phyloP scores from a whole-genome alignment of 2,329 filamentous ascomycete genomes.

The Colletotrichum endophyticum region DNA sequence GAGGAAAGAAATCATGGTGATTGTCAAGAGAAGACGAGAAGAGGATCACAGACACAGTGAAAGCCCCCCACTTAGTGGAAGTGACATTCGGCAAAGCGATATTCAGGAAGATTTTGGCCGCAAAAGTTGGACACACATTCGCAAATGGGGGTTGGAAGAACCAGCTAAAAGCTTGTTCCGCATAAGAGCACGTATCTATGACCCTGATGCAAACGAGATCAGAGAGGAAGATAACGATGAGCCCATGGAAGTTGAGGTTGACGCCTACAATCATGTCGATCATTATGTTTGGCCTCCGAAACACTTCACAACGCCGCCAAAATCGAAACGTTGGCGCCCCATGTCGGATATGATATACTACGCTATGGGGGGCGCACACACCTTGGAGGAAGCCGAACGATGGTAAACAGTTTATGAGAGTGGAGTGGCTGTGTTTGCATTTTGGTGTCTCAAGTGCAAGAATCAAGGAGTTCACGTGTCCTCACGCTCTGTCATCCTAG shows the following conservation, averaged over 20 bases:
- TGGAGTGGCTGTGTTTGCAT: background rate
- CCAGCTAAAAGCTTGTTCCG: background rate
- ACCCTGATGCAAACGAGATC: background rate
- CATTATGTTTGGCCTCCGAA: background rate
- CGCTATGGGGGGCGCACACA: background rate
- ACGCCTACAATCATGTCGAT: background rate
- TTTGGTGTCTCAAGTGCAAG: background rate
- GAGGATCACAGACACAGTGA: background rate
- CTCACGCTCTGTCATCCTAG: background rate
- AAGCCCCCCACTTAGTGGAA: background rate
- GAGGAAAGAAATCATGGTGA: background rate
- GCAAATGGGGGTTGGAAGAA: background rate
- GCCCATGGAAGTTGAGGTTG: background rate
- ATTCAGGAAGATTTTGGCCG: background rate
- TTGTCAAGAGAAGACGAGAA: background rate
- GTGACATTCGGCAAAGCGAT: background rate
- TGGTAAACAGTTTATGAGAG: background rate
- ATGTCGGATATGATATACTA: background rate
- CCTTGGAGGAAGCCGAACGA: background rate
- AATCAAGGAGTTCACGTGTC: background rate
- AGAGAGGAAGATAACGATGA: background rate
- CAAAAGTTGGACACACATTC: background rate
- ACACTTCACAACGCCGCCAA: background rate
- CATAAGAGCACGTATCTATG: background rate
- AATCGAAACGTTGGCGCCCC: background rate